These are phyloP conservation scores for Akebia trifoliata DNA, from an alignment of 164 flowering plant species.

Conservation along the genomic window DNA sequence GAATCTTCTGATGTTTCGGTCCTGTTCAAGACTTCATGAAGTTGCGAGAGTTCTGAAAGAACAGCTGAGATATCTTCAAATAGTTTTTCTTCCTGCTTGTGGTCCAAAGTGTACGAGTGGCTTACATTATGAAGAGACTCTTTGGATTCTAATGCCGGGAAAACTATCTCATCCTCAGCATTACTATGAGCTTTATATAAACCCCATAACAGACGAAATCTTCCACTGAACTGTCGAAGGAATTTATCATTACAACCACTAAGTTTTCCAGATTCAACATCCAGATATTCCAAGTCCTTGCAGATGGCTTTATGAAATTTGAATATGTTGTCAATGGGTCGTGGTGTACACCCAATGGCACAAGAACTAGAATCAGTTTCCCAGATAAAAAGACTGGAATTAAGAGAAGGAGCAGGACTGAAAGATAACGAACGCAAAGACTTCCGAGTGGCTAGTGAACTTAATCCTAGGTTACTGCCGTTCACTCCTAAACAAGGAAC, in stretches of 20 bases:
- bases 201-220: constrained; percentile 87
- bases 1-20: constrained; percentile 14
- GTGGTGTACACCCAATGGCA: constrained; percentile 31
- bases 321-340: constrained; percentile 88
- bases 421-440: constrained; percentile 64
- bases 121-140: constrained; percentile 93
- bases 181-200: constrained; percentile 93
- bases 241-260: constrained; percentile 55
- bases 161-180: constrained; percentile 97
- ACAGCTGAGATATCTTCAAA: constrained; percentile 79
- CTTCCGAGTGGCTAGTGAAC: constrained; percentile 59
- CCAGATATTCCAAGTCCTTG: constrained; percentile 90
- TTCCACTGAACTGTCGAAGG: constrained; percentile 77
- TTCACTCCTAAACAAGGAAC: constrained; percentile 87
- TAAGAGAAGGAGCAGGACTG: constrained; percentile 74
- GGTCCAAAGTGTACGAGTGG: constrained; percentile 90
- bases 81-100: constrained; percentile 83
- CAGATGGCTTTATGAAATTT: constrained; percentile 91
- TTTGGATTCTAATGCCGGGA: constrained; percentile 91
- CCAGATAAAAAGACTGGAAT: constrained; percentile 86
- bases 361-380: constrained; percentile 56
- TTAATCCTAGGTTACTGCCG: constrained; percentile 43
- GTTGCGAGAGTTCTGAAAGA: constrained; percentile 59
- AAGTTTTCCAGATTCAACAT: constrained; percentile 88
- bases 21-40: constrained; percentile 42